These are phyloP conservation scores for Didymella pomorum DNA, from an alignment of 2,329 filamentous ascomycete species.

Conservation along the genomic window DNA sequence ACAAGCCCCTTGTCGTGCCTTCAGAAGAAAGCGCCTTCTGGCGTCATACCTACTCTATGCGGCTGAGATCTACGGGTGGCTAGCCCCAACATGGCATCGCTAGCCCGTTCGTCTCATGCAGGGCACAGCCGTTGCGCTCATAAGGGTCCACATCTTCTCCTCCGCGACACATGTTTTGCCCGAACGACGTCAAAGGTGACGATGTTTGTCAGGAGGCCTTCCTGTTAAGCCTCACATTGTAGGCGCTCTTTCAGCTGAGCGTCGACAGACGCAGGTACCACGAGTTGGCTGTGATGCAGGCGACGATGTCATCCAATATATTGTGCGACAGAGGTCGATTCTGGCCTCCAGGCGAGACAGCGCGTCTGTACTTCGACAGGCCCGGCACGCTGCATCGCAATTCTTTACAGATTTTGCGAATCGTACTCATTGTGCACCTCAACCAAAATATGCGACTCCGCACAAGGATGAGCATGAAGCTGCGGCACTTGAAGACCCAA, in stretches of 20 bases:
- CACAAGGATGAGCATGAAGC: neutral
- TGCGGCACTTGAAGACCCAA: neutral
- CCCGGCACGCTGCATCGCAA: neutral
- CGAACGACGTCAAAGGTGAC: conserved; percentile 34
- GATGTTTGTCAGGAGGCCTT: conserved; percentile 19
- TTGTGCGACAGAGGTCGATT: neutral
- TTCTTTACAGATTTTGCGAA: neutral
- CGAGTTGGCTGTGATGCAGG: conserved; percentile 7
- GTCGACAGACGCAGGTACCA: conserved; percentile 29
- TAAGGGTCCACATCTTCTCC: conserved; percentile 17
- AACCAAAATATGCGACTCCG: conserved; percentile 3
- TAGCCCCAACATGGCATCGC: neutral
- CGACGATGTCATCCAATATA: conserved; percentile 17
- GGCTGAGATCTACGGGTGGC: conserved; percentile 14
- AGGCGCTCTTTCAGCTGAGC: conserved; percentile 8
- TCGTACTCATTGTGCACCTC: conserved; percentile 1
- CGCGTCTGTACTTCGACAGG: neutral
- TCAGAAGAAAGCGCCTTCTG: conserved; percentile 5
- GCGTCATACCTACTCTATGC: conserved; percentile 28
- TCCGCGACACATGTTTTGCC: conserved; percentile 18
- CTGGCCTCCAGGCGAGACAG: conserved; percentile 1
- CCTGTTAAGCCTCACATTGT: conserved; percentile 25
- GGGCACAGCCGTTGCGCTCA: conserved; percentile 32
- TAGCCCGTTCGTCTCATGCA: conserved; percentile 22
- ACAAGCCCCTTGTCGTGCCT: conserved; percentile 21